Percentiles rank a stretch among this genome's conserved stretches.
Conservation (phyloP, 148 eudicot species). For the Selenicereus undatus region DNA sequence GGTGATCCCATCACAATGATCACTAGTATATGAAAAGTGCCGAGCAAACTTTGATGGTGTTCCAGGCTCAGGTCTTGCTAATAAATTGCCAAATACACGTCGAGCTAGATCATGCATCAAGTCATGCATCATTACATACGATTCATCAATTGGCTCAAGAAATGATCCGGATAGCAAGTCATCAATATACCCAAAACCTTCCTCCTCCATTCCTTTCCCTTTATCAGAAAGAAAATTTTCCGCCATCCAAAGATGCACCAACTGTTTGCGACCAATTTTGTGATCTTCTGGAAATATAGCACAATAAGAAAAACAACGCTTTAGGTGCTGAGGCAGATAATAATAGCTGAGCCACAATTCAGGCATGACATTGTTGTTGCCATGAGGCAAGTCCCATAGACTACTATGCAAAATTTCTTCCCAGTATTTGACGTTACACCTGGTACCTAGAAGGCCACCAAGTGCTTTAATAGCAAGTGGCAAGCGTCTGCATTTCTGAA, state of each 20-base stretch:
- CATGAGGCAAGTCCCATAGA: conserved; percentile 4
- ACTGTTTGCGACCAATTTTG: neutral
- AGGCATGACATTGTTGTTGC: neutral
- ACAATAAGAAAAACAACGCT: conserved; percentile 20
- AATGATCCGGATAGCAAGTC: neutral
- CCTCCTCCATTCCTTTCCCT: neutral
- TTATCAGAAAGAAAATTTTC: neutral
- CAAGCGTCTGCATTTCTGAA: conserved; percentile 9
- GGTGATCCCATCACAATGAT: neutral
- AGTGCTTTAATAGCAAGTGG: conserved; percentile 15
- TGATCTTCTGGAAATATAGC: conserved; percentile 15
- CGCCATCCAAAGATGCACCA: conserved; percentile 20
- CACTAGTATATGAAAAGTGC: neutral
- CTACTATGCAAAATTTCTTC: conserved; percentile 5
- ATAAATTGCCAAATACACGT: neutral
- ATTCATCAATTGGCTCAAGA: neutral
- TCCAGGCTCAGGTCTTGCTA: neutral
- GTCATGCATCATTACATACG: neutral
- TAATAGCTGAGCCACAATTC: conserved; percentile 17
- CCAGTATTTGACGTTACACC: neutral
- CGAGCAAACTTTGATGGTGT: neutral
- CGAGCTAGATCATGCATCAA: neutral
- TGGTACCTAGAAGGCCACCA: conserved; percentile 7
- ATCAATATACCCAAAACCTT: neutral
- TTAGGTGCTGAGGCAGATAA: conserved; percentile 4